A percentile compares a stretch with the other conserved stretches of the same genome.
Conservation (phyloP, 257 asterid genomes). For the Fraxinus cuspidata region DNA sequence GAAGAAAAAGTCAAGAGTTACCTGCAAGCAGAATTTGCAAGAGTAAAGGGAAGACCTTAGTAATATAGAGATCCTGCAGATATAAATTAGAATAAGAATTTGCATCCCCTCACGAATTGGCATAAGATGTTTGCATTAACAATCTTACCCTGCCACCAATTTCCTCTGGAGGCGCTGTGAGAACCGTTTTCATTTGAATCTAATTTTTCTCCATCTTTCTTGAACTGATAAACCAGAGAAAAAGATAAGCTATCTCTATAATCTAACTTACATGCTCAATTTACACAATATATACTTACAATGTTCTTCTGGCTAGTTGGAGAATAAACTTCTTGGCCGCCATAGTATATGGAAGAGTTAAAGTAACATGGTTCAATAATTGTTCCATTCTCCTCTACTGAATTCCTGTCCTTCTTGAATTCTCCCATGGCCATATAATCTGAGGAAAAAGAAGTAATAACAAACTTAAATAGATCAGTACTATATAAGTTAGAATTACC, state of each 20-base stretch:
- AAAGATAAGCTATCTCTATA: not conserved
- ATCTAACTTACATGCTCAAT: not conserved
- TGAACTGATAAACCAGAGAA: slow-evolving; percentile 34
- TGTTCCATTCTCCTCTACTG: slow-evolving; percentile 37
- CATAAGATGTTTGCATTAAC: not conserved
- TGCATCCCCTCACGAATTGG: slow-evolving; percentile 1
- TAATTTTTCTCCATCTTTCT: slow-evolving; percentile 46
- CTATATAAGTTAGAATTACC: too few relatives aligned
- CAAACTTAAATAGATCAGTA: too few relatives aligned
- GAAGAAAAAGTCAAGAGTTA: not conserved
- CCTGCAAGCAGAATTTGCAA: slow-evolving; percentile 16
- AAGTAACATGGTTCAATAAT: slow-evolving; percentile 60
- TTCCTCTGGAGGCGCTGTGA: slow-evolving; percentile 72
- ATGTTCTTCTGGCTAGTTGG: slow-evolving; percentile 40
- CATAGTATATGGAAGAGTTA: slow-evolving; percentile 79
- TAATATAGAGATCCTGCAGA: slow-evolving; percentile 75
- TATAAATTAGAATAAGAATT: not conserved
- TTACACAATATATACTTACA: slow-evolving; percentile 47
- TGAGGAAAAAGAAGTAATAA: too few relatives aligned
- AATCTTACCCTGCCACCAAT: slow-evolving; percentile 82
- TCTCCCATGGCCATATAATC: slow-evolving; percentile 11
- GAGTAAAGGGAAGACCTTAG: slow-evolving; percentile 19
- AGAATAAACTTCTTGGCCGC: slow-evolving; percentile 75
- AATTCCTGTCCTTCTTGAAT: slow-evolving; percentile 31
- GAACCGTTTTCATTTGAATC: slow-evolving; percentile 54